These are phyloP conservation scores for Cladosporium colombiae DNA, from an alignment of 2,329 filamentous ascomycete genomes.

Conservation along the genomic window DNA sequence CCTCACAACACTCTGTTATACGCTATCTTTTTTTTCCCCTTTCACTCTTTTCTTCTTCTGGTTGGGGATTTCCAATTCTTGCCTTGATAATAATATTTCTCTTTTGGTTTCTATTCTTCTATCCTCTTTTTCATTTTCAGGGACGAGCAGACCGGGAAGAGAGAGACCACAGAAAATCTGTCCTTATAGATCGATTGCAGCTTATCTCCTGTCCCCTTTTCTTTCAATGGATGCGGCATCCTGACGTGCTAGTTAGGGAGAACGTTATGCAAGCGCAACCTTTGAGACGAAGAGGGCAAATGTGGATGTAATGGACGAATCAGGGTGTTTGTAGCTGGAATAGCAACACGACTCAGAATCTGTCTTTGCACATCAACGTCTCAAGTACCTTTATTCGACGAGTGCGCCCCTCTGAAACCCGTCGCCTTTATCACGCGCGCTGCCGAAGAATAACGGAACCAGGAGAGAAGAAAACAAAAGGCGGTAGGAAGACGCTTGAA, in stretches of 20 bases:
- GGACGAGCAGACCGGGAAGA: neutral
- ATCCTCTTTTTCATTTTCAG: neutral
- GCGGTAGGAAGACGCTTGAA: neutral
- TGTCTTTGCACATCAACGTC: neutral
- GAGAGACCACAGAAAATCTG: neutral
- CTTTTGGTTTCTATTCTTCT: neutral
- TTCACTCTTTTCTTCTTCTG: neutral
- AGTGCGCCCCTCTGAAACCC: too few relatives aligned
- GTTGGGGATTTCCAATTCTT: neutral
- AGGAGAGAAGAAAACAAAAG: too few relatives aligned
- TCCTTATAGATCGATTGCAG: neutral
- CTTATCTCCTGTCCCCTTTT: neutral
- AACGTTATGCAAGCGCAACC: neutral
- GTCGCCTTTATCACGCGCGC: too few relatives aligned
- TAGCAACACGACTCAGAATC: neutral
- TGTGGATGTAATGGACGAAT: neutral
- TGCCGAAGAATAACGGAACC: too few relatives aligned
- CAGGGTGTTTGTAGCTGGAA: neutral
- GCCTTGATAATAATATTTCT: neutral
- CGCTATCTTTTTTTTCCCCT: neutral
- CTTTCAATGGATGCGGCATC: neutral
- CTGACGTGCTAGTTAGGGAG: too few relatives aligned
- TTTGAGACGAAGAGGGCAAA: neutral
- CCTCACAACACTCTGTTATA: neutral
- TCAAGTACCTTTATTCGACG: too few relatives aligned